Conservation (phyloP, 2,329 filamentous ascomycete species). For the Venturia oleaginea region DNA sequence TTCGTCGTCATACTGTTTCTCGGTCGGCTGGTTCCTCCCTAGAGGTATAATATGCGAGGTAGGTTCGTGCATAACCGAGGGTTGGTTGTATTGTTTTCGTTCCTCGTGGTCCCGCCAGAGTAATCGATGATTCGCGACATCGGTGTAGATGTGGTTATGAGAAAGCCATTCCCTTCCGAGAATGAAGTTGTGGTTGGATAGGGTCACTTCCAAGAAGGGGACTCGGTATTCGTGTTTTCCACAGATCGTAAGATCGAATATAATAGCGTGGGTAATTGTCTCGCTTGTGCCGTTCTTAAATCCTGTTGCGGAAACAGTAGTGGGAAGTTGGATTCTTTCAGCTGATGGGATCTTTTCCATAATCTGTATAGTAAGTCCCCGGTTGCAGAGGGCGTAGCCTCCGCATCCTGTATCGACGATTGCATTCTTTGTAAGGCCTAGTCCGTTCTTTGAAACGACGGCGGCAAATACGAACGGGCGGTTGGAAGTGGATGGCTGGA, state of each 20-base stretch:
- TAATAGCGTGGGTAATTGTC: background rate
- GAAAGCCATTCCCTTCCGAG: background rate
- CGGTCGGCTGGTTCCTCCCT: no score
- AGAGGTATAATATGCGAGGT: background rate
- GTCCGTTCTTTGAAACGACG: no score
- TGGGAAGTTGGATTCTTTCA: background rate
- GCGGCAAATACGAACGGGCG: no score
- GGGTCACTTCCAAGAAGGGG: no score
- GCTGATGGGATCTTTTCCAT: background rate
- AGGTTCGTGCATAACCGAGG: background rate
- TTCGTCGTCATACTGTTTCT: no score
- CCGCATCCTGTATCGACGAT: no score
- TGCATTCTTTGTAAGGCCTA: no score
- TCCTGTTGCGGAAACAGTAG: background rate
- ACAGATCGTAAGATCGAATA: background rate
- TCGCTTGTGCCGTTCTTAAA: background rate
- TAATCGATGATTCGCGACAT: background rate
- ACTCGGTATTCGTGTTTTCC: background rate
- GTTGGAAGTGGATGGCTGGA: no score
- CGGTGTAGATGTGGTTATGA: background rate
- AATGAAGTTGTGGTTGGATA: background rate
- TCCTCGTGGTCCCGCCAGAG: background rate
- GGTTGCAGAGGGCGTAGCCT: background rate
- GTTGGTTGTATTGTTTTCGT: background rate
- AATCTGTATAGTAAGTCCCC: background rate